Conservation (phyloP, 352 stramenopile species). For the Pythium myriotylum region DNA sequence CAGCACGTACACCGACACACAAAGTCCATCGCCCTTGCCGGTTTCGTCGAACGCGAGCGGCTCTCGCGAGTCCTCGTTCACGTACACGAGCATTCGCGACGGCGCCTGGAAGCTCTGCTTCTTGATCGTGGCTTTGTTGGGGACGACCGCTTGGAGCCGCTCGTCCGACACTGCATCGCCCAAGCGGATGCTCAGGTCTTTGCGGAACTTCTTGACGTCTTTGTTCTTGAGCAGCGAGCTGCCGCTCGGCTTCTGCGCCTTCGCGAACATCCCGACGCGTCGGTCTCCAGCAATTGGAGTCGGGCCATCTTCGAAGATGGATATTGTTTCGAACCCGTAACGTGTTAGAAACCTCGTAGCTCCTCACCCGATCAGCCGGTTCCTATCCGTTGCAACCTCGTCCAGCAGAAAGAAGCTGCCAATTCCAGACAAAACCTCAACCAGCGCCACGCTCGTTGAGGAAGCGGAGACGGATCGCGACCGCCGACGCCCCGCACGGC, state of each 20-base stretch:
- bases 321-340: no score
- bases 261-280: slow-evolving; percentile 70
- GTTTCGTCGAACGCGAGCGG: slow-evolving; percentile 74
- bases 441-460: background rate
- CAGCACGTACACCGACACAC: slow-evolving; percentile 69
- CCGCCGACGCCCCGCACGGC: background rate
- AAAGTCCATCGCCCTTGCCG: slow-evolving; percentile 65
- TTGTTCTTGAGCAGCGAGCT: slow-evolving; percentile 86
- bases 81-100: slow-evolving; percentile 74
- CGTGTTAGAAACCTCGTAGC: background rate
- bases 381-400: background rate
- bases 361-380: background rate
- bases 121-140: slow-evolving; percentile 44
- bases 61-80: slow-evolving; percentile 54
- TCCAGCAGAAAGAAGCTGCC: slow-evolving; percentile 10
- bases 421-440: slow-evolving; percentile 2
- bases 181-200: slow-evolving; percentile 51
- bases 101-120: slow-evolving; percentile 81
- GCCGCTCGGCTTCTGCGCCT: slow-evolving; percentile 73
- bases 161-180: slow-evolving; percentile 38
- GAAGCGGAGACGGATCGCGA: background rate
- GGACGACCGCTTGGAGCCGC: slow-evolving; percentile 42
- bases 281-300: background rate
- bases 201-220: slow-evolving; percentile 84
- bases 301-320: slow-evolving; percentile 3